Conservation (phyloP, 1,139 yeast genomes). For the Yamadazyma buinensis region DNA sequence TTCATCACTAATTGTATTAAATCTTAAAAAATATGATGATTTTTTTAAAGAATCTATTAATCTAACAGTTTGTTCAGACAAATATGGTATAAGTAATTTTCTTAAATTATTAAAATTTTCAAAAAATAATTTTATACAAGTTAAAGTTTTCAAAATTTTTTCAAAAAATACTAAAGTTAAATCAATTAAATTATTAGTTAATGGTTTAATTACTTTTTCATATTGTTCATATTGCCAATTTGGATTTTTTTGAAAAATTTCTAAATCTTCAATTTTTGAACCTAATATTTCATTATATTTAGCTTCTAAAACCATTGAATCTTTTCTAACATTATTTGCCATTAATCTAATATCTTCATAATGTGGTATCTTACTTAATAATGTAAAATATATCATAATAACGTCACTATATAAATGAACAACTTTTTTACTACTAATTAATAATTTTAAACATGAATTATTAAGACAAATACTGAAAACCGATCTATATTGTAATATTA, state of each 20-base stretch:
- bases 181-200: conserved; percentile 19
- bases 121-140: conserved; percentile 35
- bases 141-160: conserved; percentile 20
- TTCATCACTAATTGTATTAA: conserved; percentile 30
- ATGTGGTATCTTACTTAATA: conserved; percentile 37
- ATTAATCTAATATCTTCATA: conserved; percentile 41
- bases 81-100: conserved; percentile 35
- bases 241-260: conserved; percentile 7
- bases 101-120: conserved; percentile 35
- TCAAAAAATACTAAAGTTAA: conserved; percentile 22
- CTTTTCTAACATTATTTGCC: conserved; percentile 23
- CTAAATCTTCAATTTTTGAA: conserved; percentile 6
- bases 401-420: conserved; percentile 38
- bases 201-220: conserved; percentile 22
- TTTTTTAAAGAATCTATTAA: conserved; percentile 24
- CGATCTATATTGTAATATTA: conserved; percentile 26
- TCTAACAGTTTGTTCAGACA: conserved; percentile 28
- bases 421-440: conserved; percentile 28
- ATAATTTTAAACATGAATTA: conserved; percentile 25
- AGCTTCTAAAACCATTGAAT: conserved; percentile 27
- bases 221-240: conserved; percentile 30
- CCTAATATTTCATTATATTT: conserved; percentile 32
- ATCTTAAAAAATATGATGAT: conserved; percentile 21
- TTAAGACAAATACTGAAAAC: conserved; percentile 34
- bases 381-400: conserved; percentile 38